phyloP scores from a whole-genome alignment of 169 alveolate genomes.

The Plasmodium chabaudi region DNA sequence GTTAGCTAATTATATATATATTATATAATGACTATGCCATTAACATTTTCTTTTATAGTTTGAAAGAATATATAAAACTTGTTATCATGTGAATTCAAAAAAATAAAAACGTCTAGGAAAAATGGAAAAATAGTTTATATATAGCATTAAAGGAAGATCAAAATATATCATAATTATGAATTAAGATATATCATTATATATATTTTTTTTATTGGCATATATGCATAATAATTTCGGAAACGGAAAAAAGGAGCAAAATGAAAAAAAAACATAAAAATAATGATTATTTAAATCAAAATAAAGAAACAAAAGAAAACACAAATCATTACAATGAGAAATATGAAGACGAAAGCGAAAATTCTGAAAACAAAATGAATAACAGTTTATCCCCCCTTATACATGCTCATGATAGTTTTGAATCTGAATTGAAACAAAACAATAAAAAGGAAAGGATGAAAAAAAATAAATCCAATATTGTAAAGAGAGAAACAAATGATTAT shows the following conservation, averaged over 20 bases:
- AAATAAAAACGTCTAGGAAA: too few relatives aligned
- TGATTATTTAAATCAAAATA: not conserved
- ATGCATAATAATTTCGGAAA: slow-evolving; percentile 18
- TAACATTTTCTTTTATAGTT: too few relatives aligned
- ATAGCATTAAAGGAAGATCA: too few relatives aligned
- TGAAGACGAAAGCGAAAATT: not conserved
- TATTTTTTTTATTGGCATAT: not conserved
- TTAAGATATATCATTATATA: slow-evolving; percentile 6
- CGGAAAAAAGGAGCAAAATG: slow-evolving; percentile 11
- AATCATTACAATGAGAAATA: not conserved
- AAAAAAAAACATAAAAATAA: not conserved
- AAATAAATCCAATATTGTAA: not conserved
- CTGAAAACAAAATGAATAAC: not conserved
- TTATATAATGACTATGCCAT: too few relatives aligned
- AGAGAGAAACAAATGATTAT: not conserved
- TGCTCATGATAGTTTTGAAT: slow-evolving; percentile 25
- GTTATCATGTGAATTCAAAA: too few relatives aligned
- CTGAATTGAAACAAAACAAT: not conserved
- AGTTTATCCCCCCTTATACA: slow-evolving; percentile 20
- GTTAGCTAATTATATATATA: too few relatives aligned
- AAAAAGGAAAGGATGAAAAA: not conserved
- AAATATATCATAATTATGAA: not conserved
- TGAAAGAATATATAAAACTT: too few relatives aligned
- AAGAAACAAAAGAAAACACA: not conserved
- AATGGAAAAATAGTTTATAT: too few relatives aligned